These are phyloP conservation scores for Ganoderma leucocontextum DNA, from an alignment of 1,284 basidiomycete genomes.

Conservation along the genomic window DNA sequence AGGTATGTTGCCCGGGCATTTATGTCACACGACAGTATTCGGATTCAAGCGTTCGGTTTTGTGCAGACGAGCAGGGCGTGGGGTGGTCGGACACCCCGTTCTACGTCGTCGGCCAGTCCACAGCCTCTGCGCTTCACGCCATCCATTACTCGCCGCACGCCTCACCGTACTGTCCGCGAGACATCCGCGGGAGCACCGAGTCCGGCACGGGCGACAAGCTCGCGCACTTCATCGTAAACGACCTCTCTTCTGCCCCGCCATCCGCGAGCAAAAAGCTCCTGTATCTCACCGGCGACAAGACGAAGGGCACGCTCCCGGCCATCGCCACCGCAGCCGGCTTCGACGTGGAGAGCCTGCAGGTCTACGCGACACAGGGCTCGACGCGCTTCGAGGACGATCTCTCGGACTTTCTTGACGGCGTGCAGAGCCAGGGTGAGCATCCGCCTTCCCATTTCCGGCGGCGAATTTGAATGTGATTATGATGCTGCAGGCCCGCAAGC, in stretches of 20 bases:
- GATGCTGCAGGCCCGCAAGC: not conserved
- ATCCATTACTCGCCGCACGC: slow-evolving; percentile 46
- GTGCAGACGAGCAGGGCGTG: not conserved
- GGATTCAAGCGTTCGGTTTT: not conserved
- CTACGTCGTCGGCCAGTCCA: slow-evolving; percentile 78
- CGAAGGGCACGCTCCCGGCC: slow-evolving; percentile 68
- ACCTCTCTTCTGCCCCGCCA: slow-evolving; percentile 39
- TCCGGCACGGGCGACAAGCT: slow-evolving; percentile 73
- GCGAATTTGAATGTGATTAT: slow-evolving; percentile 7
- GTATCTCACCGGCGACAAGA: slow-evolving; percentile 86
- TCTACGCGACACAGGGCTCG: slow-evolving; percentile 72
- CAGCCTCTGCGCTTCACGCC: slow-evolving; percentile 54
- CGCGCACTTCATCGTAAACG: slow-evolving; percentile 66
- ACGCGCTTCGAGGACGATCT: slow-evolving; percentile 59
- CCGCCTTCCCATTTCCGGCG: not conserved
- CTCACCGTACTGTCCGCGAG: slow-evolving; percentile 45
- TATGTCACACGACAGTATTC: not conserved
- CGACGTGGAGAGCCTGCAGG: slow-evolving; percentile 58
- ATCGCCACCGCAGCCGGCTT: slow-evolving; percentile 59
- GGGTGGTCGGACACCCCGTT: slow-evolving; percentile 55
- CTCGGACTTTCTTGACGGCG: slow-evolving; percentile 11
- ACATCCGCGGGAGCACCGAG: slow-evolving; percentile 61
- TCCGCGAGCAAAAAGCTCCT: slow-evolving; percentile 50
- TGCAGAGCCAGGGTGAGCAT: slow-evolving; percentile 4
- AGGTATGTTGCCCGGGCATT: not conserved